Evolutionary conservation across 805 yeast species (phyloP), one percentile per base, ranked within the genome.

Genomic region (Metschnikowia noctiluminum): DNA sequence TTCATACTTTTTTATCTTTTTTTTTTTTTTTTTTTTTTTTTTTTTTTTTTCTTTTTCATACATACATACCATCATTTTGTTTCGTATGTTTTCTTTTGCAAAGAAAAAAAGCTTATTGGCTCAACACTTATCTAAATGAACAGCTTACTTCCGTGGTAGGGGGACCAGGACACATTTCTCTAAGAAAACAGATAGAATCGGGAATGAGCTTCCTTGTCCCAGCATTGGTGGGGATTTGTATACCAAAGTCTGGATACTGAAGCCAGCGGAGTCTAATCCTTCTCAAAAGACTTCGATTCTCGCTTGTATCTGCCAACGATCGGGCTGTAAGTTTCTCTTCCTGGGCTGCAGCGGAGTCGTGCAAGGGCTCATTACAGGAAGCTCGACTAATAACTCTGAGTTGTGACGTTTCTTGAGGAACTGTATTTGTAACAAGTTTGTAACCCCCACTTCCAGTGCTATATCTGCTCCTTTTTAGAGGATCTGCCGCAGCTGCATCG

Each of bases 111-210:
- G 6, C 28, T 7, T 15, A 11, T 14, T 35, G 28, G 10, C 12
- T 14, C 16, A 35, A 21, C 8, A 16, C 27, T 40, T 41, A 36
- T 37, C 38, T 15, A 7, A 21, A 16, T 14, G 42, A 32, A 15
- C 30, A 37, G 39, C 55, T 51, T 10, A 51, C 39, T 31, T 51
- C 52, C 12, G 55, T 51, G 28, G 55, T 51, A 21, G 50, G 40
- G 13, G 46, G 37, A 3, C 50, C 55, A 9, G 55, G 55, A 28
- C 43, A 40, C 52, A 51, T 48, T 35, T 48, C 50, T 27, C 43
- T 47, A 10, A 51, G 44, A 28, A 45, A 51, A 39, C 48, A 28
- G 40, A 48, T 48, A 12, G 52, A 42, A 40, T 42, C 46, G 7
- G 50, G 50, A 13, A 47, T 28, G 12, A 35, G 16, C 5, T 12